Conservation (phyloP, 768 basidiomycete species). For the Leucogyrophana mollusca region DNA sequence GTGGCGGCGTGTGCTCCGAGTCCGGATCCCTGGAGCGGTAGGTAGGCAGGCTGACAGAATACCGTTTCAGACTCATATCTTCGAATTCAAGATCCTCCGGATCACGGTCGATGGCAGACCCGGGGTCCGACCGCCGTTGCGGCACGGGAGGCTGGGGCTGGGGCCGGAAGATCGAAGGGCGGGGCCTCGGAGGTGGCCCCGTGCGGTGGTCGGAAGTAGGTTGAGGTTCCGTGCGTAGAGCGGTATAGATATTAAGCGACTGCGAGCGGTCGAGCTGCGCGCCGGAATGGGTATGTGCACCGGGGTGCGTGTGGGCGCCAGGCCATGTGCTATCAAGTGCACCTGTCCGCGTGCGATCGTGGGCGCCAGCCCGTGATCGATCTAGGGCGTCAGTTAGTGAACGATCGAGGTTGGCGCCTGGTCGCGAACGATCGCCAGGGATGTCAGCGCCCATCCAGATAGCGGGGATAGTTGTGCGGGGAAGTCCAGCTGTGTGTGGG, state of each 20-base stretch:
- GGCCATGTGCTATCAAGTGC: too few relatives aligned
- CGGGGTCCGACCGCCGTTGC: background rate
- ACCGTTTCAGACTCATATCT: slow-evolving; percentile 9
- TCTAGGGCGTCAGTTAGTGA: too few relatives aligned
- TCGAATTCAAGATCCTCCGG: background rate
- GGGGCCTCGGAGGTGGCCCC: slow-evolving; percentile 2
- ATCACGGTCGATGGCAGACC: slow-evolving; percentile 5
- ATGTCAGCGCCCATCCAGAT: slow-evolving; percentile 49
- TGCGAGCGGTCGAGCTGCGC: slow-evolving; percentile 20
- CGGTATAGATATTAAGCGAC: slow-evolving; percentile 19
- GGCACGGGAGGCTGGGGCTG: background rate
- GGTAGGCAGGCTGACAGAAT: slow-evolving; percentile 6
- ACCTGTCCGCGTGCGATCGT: slow-evolving; percentile 10
- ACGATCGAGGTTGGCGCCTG: slow-evolving; percentile 18
- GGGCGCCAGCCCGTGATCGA: too few relatives aligned
- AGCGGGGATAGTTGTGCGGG: slow-evolving; percentile 37
- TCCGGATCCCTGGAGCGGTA: slow-evolving; percentile 8
- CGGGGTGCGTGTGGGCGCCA: slow-evolving; percentile 10
- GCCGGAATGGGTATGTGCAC: slow-evolving; percentile 6
- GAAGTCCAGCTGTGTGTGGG: slow-evolving; percentile 19
- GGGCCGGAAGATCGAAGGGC: background rate
- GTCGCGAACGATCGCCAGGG: slow-evolving; percentile 11
- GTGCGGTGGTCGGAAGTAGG: too few relatives aligned
- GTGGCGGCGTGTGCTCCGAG: slow-evolving; percentile 3
- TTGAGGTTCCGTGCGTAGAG: slow-evolving; percentile 2